phyloP scores from a whole-genome alignment of 768 basidiomycete genomes.

The Pleurotus tuber-regium region DNA sequence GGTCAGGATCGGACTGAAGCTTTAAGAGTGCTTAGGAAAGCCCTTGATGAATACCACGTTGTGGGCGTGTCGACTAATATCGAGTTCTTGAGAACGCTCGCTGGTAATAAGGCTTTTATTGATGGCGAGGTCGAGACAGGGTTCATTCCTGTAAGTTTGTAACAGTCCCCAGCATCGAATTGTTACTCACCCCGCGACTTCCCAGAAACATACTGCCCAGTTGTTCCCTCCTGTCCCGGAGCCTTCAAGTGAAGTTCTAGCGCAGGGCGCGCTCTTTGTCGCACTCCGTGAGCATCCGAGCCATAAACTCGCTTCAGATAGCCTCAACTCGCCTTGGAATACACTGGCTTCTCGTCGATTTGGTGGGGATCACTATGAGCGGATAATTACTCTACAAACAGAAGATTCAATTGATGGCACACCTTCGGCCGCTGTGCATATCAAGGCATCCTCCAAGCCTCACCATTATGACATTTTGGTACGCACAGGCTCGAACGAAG shows the following conservation, averaged over 20 bases:
- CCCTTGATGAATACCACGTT: constrained; percentile 85
- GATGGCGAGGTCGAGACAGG: constrained; percentile 85
- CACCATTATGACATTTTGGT: constrained; percentile 57
- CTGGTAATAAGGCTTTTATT: constrained; percentile 76
- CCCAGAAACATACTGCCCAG: constrained; percentile 84
- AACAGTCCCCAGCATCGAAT: too few relatives aligned
- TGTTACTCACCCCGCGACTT: too few relatives aligned
- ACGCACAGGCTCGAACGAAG: constrained; percentile 26
- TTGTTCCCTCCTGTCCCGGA: constrained; percentile 69
- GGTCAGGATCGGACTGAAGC: constrained; percentile 84
- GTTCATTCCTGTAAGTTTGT: constrained; percentile 72
- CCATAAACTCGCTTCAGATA: constrained; percentile 13
- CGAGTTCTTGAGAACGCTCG: constrained; percentile 79
- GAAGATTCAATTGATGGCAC: constrained; percentile 41
- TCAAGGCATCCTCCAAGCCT: constrained; percentile 31
- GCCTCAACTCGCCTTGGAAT: constrained; percentile 58
- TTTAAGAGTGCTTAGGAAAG: constrained; percentile 72
- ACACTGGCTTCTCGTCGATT: constrained; percentile 74
- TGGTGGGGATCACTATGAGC: constrained; percentile 68
- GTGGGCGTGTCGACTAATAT: constrained; percentile 92
- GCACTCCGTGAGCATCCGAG: constrained; percentile 57
- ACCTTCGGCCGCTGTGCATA: constrained; percentile 35
- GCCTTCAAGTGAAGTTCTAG: constrained; percentile 63
- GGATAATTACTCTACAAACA: constrained; percentile 57
- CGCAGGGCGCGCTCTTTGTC: constrained; percentile 78